These are phyloP conservation scores for Microdochium nivale DNA, from an alignment of 2,329 filamentous ascomycete species.

Conservation along the genomic window DNA sequence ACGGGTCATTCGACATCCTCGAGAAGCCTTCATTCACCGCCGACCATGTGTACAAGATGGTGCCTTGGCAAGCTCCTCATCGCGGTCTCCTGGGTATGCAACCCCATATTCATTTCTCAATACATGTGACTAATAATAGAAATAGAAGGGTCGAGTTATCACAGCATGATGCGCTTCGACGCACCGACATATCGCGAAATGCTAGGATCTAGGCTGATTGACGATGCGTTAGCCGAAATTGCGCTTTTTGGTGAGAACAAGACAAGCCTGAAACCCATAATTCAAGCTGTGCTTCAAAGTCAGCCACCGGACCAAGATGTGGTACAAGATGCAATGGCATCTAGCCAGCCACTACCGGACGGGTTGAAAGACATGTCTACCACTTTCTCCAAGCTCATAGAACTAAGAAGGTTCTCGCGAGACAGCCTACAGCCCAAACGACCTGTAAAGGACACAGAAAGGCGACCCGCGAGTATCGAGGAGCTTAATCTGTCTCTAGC, in stretches of 20 bases:
- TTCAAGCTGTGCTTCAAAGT: conserved; percentile 30
- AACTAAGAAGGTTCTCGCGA: conserved; percentile 30
- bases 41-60: conserved; percentile 49
- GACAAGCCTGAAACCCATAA: conserved; percentile 29
- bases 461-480: conserved; percentile 7
- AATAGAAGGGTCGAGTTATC: conserved; percentile 41
- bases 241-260: conserved; percentile 49
- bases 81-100: conserved; percentile 43
- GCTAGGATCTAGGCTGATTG: conserved; percentile 44
- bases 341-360: conserved; percentile 22
- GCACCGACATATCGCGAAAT: conserved; percentile 41
- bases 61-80: conserved; percentile 52
- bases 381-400: conserved; percentile 32
- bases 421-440: conserved; percentile 9
- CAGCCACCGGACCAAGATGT: conserved; percentile 21
- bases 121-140: conserved; percentile 14
- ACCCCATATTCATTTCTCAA: conserved; percentile 1
- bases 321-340: conserved; percentile 28
- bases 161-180: conserved; percentile 51
- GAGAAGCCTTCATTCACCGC: conserved; percentile 51
- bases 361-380: conserved; percentile 24
- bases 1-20: conserved; percentile 52
- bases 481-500: conserved; percentile 21
- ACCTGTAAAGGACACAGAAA: conserved; percentile 7
- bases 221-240: conserved; percentile 42